Evolutionary conservation across 2,329 filamentous ascomycete genomes (phyloP).

Genomic region (Fusarium nodosum): DNA sequence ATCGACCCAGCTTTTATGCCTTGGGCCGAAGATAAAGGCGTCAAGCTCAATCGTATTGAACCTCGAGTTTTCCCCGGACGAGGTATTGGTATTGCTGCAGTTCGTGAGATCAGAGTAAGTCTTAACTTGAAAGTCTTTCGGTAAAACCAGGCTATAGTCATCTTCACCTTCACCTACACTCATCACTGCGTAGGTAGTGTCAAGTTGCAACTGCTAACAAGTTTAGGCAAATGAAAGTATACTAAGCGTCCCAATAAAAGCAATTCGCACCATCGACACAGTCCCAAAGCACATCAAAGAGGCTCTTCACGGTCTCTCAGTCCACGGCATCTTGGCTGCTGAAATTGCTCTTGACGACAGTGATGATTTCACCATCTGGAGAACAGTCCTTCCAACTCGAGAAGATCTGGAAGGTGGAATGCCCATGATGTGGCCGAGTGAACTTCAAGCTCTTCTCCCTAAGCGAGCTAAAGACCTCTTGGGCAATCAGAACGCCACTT

Average conservation of each 20-base stretch:
- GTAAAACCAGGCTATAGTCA: background rate
- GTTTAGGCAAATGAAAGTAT: slow-evolving; percentile 66
- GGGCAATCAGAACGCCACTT: slow-evolving; percentile 63
- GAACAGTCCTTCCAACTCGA: slow-evolving; percentile 74
- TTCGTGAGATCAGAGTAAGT: slow-evolving; percentile 72
- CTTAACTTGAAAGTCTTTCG: background rate
- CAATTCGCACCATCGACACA: slow-evolving; percentile 74
- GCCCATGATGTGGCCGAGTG: slow-evolving; percentile 62
- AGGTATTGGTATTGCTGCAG: slow-evolving; percentile 83
- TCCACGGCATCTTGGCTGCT: slow-evolving; percentile 80
- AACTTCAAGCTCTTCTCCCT: slow-evolving; percentile 64
- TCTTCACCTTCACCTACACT: background rate
- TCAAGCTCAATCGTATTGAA: slow-evolving; percentile 68
- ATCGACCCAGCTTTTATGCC: slow-evolving; percentile 61
- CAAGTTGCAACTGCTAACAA: slow-evolving; percentile 7
- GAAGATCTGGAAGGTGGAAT: slow-evolving; percentile 66
- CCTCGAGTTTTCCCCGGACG: slow-evolving; percentile 76
- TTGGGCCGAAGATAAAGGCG: slow-evolving; percentile 71
- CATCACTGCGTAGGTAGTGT: too few relatives aligned
- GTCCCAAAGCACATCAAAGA: slow-evolving; percentile 67
- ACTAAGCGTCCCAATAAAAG: slow-evolving; percentile 73
- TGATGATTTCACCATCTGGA: slow-evolving; percentile 69
- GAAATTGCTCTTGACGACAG: slow-evolving; percentile 70
- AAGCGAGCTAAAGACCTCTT: slow-evolving; percentile 61
- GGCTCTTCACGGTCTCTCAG: slow-evolving; percentile 68